Base-by-base conservation (phyloP, 352 stramenopile genomes). In the Pelagophyceae sp. region DNA sequence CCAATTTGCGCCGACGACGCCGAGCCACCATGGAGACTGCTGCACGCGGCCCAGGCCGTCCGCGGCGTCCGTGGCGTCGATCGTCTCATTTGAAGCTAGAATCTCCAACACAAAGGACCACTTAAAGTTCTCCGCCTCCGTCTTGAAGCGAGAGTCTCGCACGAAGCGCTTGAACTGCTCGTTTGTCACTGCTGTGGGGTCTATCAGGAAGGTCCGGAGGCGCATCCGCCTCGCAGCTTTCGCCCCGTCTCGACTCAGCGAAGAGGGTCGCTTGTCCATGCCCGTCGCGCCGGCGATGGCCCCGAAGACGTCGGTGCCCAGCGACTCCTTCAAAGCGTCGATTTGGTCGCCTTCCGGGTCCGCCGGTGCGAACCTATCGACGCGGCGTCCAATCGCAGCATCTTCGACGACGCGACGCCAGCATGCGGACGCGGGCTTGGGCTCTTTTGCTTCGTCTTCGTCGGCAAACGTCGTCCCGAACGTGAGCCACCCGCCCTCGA, bases 41-140 rank as follows among this genome's bases (percentile, higher is more conserved):
- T 80, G 38, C 38, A 81, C 80, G 54, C 61, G 31, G 6, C 67
- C 67, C 11, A 75, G 58, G 32, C 45, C 65, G 69, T 79, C n/a
- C 25, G 37, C 61, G 45, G 38, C 72, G 78, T 79, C 45, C 29
- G 20, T 60, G 2, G 61, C 23, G 25, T 35, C 38, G 6, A 80
- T 78, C n/a, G 72, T 75, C 71, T 89, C 84, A 29, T 77, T 60
- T 2, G 75, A n/a, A n/a, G n/a, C n/a, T n/a, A n/a, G n/a, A n/a
- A n/a, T n/a, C n/a, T n/a, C n/a, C n/a, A n/a, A n/a, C 19, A 89
- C 86, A 80, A 92, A 92, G 19, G 80, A 87, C 87, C 88, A 91
- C 32, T 85, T 85, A 78, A 84, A 91, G 65, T 88, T 84, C 82
- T 92, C 87, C 3, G 87, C 87, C 77, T 91, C 87, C 0, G 88